phyloP scores from a whole-genome alignment of 805 yeast genomes.

The Saccharomycopsis microspora region DNA sequence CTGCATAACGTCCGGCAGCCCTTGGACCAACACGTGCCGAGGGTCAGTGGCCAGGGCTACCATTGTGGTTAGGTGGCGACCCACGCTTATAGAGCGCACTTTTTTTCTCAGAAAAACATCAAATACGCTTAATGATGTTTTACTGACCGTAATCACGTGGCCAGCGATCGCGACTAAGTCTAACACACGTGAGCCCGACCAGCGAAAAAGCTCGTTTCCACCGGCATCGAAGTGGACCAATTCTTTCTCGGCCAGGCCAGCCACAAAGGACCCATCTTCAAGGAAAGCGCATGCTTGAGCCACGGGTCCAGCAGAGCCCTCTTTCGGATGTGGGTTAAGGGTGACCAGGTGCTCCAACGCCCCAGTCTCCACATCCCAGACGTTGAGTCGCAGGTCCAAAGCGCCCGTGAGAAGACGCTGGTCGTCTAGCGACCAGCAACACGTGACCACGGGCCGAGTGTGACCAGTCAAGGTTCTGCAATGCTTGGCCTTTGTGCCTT shows the following conservation, averaged over 20 bases:
- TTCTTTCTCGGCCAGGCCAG: slow-evolving; percentile 71
- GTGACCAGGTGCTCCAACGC: slow-evolving; percentile 15
- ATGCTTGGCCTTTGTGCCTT: slow-evolving; percentile 25
- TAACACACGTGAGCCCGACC: slow-evolving; percentile 41
- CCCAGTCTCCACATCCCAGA: slow-evolving; percentile 51
- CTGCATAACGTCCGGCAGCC: slow-evolving; percentile 67
- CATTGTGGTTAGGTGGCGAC: slow-evolving; percentile 54
- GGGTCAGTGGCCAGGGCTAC: slow-evolving; percentile 32
- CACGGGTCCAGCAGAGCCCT: slow-evolving; percentile 18
- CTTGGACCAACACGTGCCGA: slow-evolving; percentile 45
- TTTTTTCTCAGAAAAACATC: slow-evolving; percentile 32
- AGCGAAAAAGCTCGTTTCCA: slow-evolving; percentile 20
- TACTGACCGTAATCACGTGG: slow-evolving; percentile 50
- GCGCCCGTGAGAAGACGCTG: slow-evolving; percentile 56
- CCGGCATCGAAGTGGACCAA: slow-evolving; percentile 35
- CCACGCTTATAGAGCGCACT: slow-evolving; percentile 37
- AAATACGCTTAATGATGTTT: slow-evolving; percentile 52
- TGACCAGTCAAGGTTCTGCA: slow-evolving; percentile 32
- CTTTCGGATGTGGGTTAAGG: neutral
- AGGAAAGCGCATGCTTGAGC: slow-evolving; percentile 61
- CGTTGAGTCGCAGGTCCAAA: slow-evolving; percentile 53
- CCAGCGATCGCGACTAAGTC: slow-evolving; percentile 59
- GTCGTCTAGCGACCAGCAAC: slow-evolving; percentile 72
- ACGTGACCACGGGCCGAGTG: slow-evolving; percentile 45
- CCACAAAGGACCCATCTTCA: slow-evolving; percentile 44